Evolutionary conservation across 768 basidiomycete genomes (phyloP), one percentile per base, ranked within the genome.

Genomic region (Sarcodon sp.): DNA sequence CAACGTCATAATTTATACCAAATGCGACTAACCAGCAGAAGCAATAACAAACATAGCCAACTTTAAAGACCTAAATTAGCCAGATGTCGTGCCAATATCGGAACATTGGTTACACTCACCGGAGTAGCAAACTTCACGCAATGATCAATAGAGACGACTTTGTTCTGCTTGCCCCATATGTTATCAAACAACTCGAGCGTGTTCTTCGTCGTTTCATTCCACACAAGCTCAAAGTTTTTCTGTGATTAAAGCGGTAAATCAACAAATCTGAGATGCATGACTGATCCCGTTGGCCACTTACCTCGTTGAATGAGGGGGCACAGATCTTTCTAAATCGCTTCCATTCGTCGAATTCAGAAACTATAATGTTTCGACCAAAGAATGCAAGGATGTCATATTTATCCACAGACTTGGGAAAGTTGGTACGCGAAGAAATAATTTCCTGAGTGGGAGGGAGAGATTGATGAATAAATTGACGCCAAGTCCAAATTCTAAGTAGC

Each of bases 231-330:
- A 50, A 67, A 67, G 50, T 69, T 69, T 36, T 55, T 52, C 64
- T 65, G 38, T 13, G 16, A 27, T 15, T 15, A 7, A 31, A 27
- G 27, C 27, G 12, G 15, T 8, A 15, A 37, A 31, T 8, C 43
- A 9, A 51, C 34, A 32, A 8, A 16, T 13, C 15, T n/a, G 16
- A 27, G 21, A 27, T 27, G 21, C 21, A 27, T 27, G 21, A 27
- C 21, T 27, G 21, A 4, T 27, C 33, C 16, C 33, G 16, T 13
- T 16, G 34, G 21, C n/a, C 16, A 52, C 62, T 39, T 47, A 78
- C 78, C 58, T 80, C 79, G 6, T 76, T 76, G 57, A 83, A 83
- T 0, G 78, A 73, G n/a, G 80, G 79, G 1, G 76, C 77, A 13
- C 72, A 64, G 37, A 83, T 71, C 57, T 76, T 79, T 43, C 80